Percentiles rank a stretch among this genome's conserved stretches.
Evolutionary conservation across 2,329 filamentous ascomycete genomes (phyloP).

Genomic region (Neocucurbitaria cava): DNA sequence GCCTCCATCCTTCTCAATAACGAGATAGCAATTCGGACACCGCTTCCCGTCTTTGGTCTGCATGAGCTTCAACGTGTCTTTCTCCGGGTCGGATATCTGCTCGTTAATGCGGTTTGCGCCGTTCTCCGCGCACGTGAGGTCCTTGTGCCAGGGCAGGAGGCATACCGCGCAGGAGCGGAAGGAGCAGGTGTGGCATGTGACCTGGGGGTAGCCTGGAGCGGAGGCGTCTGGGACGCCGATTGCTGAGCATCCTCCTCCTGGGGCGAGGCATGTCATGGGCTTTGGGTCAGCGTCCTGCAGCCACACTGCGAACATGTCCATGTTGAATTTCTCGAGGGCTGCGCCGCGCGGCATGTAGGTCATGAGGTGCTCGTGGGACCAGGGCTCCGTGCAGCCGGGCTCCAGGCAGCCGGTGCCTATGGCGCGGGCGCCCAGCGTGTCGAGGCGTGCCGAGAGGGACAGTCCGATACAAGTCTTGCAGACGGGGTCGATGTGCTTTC

Average conservation of each 20-base stretch:
- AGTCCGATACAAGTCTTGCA: constrained; percentile 36
- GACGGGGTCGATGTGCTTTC: constrained; percentile 30
- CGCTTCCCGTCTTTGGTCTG: constrained; percentile 33
- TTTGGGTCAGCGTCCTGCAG: constrained; percentile 11
- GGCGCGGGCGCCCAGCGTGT: constrained; percentile 27
- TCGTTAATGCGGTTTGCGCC: constrained; percentile 20
- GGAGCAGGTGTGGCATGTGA: constrained; percentile 27
- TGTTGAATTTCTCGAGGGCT: constrained; percentile 31
- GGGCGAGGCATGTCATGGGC: constrained; percentile 23
- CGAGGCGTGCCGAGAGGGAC: constrained; percentile 28
- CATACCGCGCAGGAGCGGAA: constrained; percentile 31
- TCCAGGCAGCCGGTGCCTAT: constrained; percentile 32
- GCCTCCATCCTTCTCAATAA: constrained; percentile 41
- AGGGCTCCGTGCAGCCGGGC: constrained; percentile 25
- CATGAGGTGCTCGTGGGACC: constrained; percentile 26
- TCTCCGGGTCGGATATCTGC: constrained; percentile 30
- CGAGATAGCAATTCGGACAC: constrained; percentile 39
- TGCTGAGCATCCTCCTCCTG: constrained; percentile 18
- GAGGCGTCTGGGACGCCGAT: constrained; percentile 21
- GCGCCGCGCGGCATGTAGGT: constrained; percentile 24
- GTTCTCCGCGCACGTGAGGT: constrained; percentile 32
- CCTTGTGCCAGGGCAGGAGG: constrained; percentile 31
- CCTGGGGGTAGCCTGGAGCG: constrained; percentile 34
- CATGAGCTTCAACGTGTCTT: constrained; percentile 29
- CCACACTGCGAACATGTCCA: constrained; percentile 33